Percentiles rank a stretch among this genome's conserved stretches.
phyloP scores from a whole-genome alignment of 2,329 filamentous ascomycete genomes.

The Aspergillus sergii region DNA sequence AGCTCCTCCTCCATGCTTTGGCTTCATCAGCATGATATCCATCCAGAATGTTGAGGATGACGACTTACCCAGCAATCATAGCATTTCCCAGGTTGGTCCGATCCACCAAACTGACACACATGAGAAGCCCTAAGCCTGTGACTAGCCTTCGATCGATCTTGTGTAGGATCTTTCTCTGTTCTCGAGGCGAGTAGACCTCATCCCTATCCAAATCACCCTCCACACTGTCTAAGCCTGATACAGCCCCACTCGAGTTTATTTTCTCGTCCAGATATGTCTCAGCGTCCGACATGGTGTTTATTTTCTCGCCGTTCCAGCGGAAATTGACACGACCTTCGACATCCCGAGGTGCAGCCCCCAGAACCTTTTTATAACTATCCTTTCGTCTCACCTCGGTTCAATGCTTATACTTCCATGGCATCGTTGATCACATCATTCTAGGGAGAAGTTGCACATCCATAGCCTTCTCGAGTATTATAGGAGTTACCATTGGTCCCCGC shows the following conservation, averaged over 20 bases:
- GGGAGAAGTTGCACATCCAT: neutral
- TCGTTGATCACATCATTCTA: neutral
- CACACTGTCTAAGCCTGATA: neutral
- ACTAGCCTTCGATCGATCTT: slow-evolving; percentile 22
- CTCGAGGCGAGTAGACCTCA: neutral
- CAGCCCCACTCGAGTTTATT: neutral
- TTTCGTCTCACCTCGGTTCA: neutral
- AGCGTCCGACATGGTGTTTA: neutral
- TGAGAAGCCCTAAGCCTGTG: slow-evolving; percentile 20
- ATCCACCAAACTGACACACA: slow-evolving; percentile 22
- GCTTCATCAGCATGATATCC: neutral
- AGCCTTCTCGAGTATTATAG: neutral
- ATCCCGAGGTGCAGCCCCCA: neutral
- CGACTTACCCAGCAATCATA: slow-evolving; percentile 14
- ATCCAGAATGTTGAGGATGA: neutral
- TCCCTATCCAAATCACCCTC: neutral
- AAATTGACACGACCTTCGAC: neutral
- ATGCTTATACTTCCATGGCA: neutral
- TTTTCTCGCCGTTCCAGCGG: neutral
- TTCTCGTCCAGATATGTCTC: neutral
- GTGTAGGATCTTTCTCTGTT: slow-evolving; percentile 23
- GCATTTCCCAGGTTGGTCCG: slow-evolving; percentile 21
- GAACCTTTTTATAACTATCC: neutral
- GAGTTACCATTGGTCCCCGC: neutral
- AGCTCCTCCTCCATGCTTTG: slow-evolving; percentile 16